Evolutionary conservation across 495 filamentous ascomycete genomes (phyloP), one percentile per base, ranked within the genome.

Genomic region (Neurospora sp.): DNA sequence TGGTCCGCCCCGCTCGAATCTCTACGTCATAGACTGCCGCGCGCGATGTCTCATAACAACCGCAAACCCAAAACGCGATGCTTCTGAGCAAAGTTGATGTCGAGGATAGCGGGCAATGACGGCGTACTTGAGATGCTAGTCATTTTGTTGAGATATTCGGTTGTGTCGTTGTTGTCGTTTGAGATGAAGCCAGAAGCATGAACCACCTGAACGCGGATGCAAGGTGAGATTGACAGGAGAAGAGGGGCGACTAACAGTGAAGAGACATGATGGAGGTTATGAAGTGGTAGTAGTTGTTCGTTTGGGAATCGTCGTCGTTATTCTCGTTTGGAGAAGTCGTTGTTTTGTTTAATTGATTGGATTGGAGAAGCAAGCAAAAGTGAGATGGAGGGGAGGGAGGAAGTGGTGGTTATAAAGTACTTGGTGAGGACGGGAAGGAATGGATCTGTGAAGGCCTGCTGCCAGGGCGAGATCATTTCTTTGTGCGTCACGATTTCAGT

Each of bases 241-340:
- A 42, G 37, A 16, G 44, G 53, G 69, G 16, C 37, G 68, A 86
- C 87, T 80, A 76, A 88, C 87, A 88, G 77, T 87, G 84, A 70
- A 88, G 85, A 86, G 86, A 87, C 87, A 88, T 88, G 81, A 75
- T 87, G 79, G 72, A 35, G 75, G 31, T 53, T 61, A 68, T 71
- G 48, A 70, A 41, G 9, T 70, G 40, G 41, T 59, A 38, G 71
- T 69, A 10, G 48, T 68, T 48, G 53, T 41, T 41, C 14, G 69
- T 73, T 69, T 71, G 20, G 53, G 35, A 68, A 61, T 70, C 9
- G 42, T 70, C 41, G 53, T 18, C 22, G 53, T 71, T 69, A 70
- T 31, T 38, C 22, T 70, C 35, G 68, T 16, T 14, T 72, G 40
- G 65, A 48, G 59, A 48, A 68, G 48, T 72, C 22, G 42, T 70